A percentile compares a stretch with the other conserved stretches of the same genome.
These are phyloP conservation scores for Solanum lycopersicoides DNA, from an alignment of 257 asterid species.

Conservation along the genomic window DNA sequence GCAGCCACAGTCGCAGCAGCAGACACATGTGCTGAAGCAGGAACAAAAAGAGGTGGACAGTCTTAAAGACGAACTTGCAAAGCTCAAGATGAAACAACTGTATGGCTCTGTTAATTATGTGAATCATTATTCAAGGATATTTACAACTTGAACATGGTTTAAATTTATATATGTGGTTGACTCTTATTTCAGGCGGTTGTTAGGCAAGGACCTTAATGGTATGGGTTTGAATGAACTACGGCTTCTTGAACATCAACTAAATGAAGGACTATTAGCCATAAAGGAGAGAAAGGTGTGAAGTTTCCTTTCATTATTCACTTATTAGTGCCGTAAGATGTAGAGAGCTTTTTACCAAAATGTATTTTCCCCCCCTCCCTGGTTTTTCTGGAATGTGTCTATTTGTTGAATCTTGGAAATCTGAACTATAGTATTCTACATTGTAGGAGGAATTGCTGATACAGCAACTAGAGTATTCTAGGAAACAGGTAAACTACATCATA, in stretches of 20 bases:
- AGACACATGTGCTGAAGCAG: constrained; percentile 12
- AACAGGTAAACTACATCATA: constrained; percentile 21
- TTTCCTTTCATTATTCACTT: not conserved
- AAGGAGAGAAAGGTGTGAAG: constrained; percentile 59
- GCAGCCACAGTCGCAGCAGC: not conserved
- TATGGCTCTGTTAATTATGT: constrained; percentile 17
- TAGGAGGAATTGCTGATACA: constrained; percentile 46
- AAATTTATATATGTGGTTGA: not conserved
- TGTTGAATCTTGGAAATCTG: not conserved
- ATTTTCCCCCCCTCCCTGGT: not conserved
- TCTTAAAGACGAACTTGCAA: constrained; percentile 47
- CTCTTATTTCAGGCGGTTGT: constrained; percentile 34
- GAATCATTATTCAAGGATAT: not conserved
- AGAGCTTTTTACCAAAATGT: not conserved
- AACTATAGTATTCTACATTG: not conserved
- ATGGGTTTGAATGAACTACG: constrained; percentile 42
- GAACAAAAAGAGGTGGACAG: constrained; percentile 34
- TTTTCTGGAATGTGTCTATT: not conserved
- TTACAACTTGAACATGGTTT: not conserved
- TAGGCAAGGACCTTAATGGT: constrained; percentile 54
- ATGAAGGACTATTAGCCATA: constrained; percentile 40
- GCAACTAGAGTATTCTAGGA: constrained; percentile 35
- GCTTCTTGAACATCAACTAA: constrained; percentile 48
- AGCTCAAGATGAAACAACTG: constrained; percentile 46
- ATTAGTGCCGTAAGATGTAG: not conserved